Evolutionary conservation across 805 yeast genomes (phyloP), one percentile per base, ranked within the genome.

Genomic region (Metschnikowia drakensbergensis): DNA sequence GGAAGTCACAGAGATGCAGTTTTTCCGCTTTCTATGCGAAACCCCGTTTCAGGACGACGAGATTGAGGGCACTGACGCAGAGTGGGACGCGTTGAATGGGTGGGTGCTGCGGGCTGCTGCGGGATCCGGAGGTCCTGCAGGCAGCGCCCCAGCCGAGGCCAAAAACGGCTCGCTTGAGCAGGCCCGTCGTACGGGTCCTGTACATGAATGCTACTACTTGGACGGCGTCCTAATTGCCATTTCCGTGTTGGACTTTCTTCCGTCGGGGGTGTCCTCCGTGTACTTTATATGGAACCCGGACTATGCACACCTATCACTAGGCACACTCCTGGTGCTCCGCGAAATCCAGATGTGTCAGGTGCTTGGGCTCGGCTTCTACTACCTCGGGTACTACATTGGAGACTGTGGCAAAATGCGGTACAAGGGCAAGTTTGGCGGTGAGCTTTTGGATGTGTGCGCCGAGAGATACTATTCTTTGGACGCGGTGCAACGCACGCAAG

Each of bases 241-340:
- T 32, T 87, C 87, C 0, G 88, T 90, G 0, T 60, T 86, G 29
- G 97, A 90, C 64, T 68, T 90, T 22, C 64, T 91, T 31, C 96
- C 96, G 0, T 64, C 79, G 26, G 85, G 88, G 0, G 63, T 91
- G 0, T 88, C 96, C 0, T 83, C 96, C 0, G 91, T 91, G 1
- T 90, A 91, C 62, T 86, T 91, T 61, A 81, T 90, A 9, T 88
- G 94, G 87, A 91, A 89, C 60, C 94, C 95, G 0, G 91, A 82
- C 46, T 84, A 74, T 60, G 82, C 83, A 4, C 74, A 79, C 45
- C 67, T 83, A 55, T 84, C 88, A 0, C 63, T 90, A 29, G 97
- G 97, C 0, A 88, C 88, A 26, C 62, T 90, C 1, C 82, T 90
- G 51, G 92, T 88, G 0, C 58, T 89, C 27, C 66, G 86, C 35